Percentiles rank a stretch among this genome's conserved stretches.
phyloP scores from a whole-genome alignment of 2,329 filamentous ascomycete species.

The Fusarium tanahbumbuense region DNA sequence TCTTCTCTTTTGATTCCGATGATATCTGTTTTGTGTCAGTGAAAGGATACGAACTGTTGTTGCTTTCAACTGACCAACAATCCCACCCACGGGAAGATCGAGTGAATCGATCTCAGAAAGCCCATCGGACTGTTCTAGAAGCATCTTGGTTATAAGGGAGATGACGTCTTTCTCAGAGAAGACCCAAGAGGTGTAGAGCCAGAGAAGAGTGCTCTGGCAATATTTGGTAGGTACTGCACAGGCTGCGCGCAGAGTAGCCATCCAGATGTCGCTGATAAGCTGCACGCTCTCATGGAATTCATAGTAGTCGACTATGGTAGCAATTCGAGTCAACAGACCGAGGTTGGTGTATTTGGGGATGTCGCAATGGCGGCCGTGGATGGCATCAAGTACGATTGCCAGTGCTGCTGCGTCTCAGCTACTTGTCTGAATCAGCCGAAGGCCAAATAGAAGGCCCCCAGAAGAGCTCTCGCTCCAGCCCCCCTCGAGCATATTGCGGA shows the following conservation, averaged over 20 bases:
- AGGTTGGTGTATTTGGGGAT: neutral
- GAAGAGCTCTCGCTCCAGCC: neutral
- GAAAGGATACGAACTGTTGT: accelerated
- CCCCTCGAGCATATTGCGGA: neutral
- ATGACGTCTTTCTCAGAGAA: neutral
- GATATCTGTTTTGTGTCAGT: neutral
- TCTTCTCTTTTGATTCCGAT: neutral
- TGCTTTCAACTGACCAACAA: neutral
- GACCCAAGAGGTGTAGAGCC: neutral
- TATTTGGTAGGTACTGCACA: accelerated
- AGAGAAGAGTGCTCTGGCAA: neutral
- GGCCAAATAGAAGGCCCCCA: accelerated
- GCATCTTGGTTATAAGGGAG: accelerated
- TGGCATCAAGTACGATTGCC: neutral
- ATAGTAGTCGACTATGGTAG: slow-evolving; percentile 19
- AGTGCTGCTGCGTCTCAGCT: slow-evolving; percentile 5
- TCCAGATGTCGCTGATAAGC: neutral
- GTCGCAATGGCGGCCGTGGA: slow-evolving; percentile 2
- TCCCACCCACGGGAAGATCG: neutral
- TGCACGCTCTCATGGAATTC: neutral
- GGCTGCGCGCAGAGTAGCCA: accelerated
- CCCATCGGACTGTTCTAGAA: accelerated
- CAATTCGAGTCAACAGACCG: neutral
- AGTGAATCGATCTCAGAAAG: accelerated
- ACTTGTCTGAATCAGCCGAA: neutral